Evolutionary conservation across 441 rosid species (phyloP).

Genomic region (Erysimum pusillum): DNA sequence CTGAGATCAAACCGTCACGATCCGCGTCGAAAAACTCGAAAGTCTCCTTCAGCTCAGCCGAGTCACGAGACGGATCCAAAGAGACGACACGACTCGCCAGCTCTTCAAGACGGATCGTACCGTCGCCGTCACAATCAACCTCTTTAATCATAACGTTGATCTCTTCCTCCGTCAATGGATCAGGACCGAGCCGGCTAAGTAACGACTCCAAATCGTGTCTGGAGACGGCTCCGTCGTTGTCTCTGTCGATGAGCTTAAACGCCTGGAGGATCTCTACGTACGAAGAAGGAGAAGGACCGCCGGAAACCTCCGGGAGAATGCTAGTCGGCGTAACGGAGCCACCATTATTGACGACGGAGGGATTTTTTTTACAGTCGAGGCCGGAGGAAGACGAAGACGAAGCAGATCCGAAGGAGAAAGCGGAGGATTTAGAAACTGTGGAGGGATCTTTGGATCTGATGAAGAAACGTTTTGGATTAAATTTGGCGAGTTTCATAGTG

Average conservation of each 20-base stretch:
- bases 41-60: constrained; percentile 72
- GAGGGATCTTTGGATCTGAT: constrained; percentile 53
- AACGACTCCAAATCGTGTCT: constrained; percentile 68
- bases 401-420: constrained; percentile 52
- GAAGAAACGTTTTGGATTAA: constrained; percentile 74
- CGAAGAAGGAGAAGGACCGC: constrained; percentile 50
- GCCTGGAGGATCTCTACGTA: constrained; percentile 63
- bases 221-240: constrained; percentile 67
- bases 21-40: constrained; percentile 85
- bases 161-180: constrained; percentile 63
- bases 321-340: constrained; percentile 66
- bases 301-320: constrained; percentile 58
- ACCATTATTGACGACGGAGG: not conserved
- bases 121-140: constrained; percentile 48
- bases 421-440: constrained; percentile 54
- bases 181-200: constrained; percentile 58
- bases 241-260: constrained; percentile 63
- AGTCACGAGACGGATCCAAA: constrained; percentile 41
- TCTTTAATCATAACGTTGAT: constrained; percentile 65
- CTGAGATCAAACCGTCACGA: constrained; percentile 78
- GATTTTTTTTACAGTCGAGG: constrained; percentile 30
- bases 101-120: constrained; percentile 58
- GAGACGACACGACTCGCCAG: constrained; percentile 55
- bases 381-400: constrained; percentile 42
- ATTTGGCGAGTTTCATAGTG: constrained; percentile 61